A percentile compares a stretch with the other conserved stretches of the same genome.
These are phyloP conservation scores for Dactylella cylindrospora DNA, from an alignment of 2,329 filamentous ascomycete genomes.

Conservation along the genomic window DNA sequence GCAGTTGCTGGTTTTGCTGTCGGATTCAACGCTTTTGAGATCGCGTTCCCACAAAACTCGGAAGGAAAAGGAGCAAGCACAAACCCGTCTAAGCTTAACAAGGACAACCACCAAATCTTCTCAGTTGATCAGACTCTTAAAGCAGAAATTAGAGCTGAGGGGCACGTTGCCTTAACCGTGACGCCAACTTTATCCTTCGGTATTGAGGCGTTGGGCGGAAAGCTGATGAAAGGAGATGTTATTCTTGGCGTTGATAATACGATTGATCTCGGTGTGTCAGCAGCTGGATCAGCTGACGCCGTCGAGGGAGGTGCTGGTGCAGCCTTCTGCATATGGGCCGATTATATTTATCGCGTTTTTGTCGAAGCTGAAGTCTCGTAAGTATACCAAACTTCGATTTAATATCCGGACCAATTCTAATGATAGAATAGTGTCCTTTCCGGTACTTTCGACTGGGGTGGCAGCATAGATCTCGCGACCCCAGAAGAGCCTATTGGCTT, in stretches of 20 bases:
- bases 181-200: conserved; percentile 12
- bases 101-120: conserved; percentile 10
- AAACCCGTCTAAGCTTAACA: conserved; percentile 11
- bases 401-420: not conserved
- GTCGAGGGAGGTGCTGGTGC: conserved; percentile 4
- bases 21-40: conserved; percentile 8
- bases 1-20: conserved; percentile 14
- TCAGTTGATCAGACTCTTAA: conserved; percentile 7
- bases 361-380: conserved; percentile 19
- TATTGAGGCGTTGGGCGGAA: conserved; percentile 17
- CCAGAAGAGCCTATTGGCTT: conserved; percentile 6
- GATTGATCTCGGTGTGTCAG: conserved; percentile 13
- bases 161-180: conserved; percentile 5
- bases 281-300: conserved; percentile 3
- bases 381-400: not conserved
- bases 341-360: conserved; percentile 23
- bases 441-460: conserved; percentile 16
- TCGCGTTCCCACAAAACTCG: conserved; percentile 9
- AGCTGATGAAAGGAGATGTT: conserved; percentile 18
- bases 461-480: conserved; percentile 12
- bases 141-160: conserved; percentile 15
- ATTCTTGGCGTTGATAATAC: conserved; percentile 18
- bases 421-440: conserved; percentile 1
- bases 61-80: conserved; percentile 12
- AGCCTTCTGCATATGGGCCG: conserved; percentile 11